Conservation (phyloP, 495 filamentous ascomycete genomes). For the Sordaria brevicollis region DNA sequence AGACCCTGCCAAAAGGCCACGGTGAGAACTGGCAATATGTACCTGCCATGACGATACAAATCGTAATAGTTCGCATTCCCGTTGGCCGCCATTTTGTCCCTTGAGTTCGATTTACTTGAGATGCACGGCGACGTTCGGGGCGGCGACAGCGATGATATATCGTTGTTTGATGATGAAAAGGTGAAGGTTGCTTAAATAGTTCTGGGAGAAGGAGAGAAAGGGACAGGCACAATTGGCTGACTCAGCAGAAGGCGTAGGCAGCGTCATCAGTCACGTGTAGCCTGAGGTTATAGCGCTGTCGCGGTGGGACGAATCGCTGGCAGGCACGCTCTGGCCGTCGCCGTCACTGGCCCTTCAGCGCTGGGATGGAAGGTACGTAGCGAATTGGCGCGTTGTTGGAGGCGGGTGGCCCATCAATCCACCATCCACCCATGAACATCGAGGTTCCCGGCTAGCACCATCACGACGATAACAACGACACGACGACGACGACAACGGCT, state of each 20-base stretch:
- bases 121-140: background rate
- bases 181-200: slow-evolving; percentile 15
- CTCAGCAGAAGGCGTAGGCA: slow-evolving; percentile 2
- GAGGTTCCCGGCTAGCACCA: background rate
- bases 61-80: slow-evolving; percentile 64
- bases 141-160: background rate
- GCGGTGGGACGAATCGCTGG: background rate
- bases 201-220: slow-evolving; percentile 4
- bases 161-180: slow-evolving; percentile 10
- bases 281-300: background rate
- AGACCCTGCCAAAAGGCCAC: background rate
- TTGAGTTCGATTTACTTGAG: background rate
- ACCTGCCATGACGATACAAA: slow-evolving; percentile 96
- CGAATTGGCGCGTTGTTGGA: slow-evolving; percentile 2
- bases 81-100: slow-evolving; percentile 21
- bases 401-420: background rate
- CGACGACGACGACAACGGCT: background rate
- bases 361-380: background rate
- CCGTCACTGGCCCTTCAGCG: background rate
- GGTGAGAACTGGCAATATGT: slow-evolving; percentile 23
- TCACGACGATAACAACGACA: background rate
- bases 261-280: slow-evolving; percentile 2
- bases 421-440: background rate
- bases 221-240: slow-evolving; percentile 1
- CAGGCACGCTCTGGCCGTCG: background rate